These are phyloP conservation scores for Dipteronia sinensis DNA, from an alignment of 345 rosid genomes.

Conservation along the genomic window DNA sequence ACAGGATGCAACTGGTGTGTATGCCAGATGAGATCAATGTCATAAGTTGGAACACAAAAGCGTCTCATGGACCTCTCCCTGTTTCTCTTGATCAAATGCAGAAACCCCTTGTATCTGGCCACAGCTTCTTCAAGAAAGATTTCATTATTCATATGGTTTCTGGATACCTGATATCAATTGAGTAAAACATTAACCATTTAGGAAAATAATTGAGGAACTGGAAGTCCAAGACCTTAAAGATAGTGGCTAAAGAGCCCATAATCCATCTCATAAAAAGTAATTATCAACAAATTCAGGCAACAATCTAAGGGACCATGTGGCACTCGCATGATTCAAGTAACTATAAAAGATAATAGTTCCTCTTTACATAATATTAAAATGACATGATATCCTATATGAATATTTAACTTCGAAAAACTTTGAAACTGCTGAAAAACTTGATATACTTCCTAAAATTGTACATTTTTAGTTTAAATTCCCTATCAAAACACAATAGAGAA, in stretches of 20 bases:
- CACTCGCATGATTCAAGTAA: neutral
- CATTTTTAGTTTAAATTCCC: neutral
- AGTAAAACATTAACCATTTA: conserved; percentile 7
- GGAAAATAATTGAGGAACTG: neutral
- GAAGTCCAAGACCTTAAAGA: conserved; percentile 12
- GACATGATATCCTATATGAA: neutral
- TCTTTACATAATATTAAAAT: neutral
- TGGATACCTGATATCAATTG: conserved; percentile 63
- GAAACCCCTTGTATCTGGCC: conserved; percentile 89
- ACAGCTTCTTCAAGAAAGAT: conserved; percentile 80
- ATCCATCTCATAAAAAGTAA: neutral
- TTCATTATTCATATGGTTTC: conserved; percentile 57
- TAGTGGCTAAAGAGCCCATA: neutral
- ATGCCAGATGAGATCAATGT: conserved; percentile 97
- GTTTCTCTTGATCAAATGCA: conserved; percentile 80
- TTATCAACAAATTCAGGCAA: neutral
- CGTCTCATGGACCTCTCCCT: conserved; percentile 57
- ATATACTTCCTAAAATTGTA: neutral
- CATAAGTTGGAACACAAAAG: conserved; percentile 95
- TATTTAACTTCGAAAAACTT: neutral
- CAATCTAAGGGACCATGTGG: neutral
- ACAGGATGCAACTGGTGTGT: conserved; percentile 90
- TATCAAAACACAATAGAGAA: neutral
- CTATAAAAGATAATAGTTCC: neutral
- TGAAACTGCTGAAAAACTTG: neutral